A percentile compares a stretch with the other conserved stretches of the same genome.
Conservation (phyloP, 768 basidiomycete species). For the Rhodosporidiobolus sp. region DNA sequence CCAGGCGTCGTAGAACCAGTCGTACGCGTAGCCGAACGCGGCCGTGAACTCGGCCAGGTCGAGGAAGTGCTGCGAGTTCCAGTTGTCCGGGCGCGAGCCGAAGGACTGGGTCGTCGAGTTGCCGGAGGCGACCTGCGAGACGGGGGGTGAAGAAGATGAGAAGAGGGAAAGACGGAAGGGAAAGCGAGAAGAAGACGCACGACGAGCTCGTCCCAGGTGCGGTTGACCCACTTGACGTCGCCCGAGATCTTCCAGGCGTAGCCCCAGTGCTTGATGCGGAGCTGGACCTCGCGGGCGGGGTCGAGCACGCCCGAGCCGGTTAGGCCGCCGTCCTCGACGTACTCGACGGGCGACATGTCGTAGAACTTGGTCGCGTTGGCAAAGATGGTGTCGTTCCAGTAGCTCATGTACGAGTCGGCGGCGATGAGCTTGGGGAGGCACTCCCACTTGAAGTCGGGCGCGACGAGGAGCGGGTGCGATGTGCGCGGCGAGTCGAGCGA, state of each 20-base stretch:
- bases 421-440: constrained; percentile 73
- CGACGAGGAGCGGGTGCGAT: constrained; percentile 86
- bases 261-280: constrained; percentile 76
- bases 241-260: constrained; percentile 90
- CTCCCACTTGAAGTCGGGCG: constrained; percentile 86
- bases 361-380: constrained; percentile 77
- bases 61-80: constrained; percentile 90
- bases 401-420: constrained; percentile 75
- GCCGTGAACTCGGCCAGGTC: constrained; percentile 82
- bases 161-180: not conserved
- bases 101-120: constrained; percentile 61
- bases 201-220: constrained; percentile 75
- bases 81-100: constrained; percentile 63
- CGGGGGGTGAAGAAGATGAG: constrained; percentile 8
- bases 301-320: constrained; percentile 80
- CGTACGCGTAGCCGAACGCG: constrained; percentile 89
- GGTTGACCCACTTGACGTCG: constrained; percentile 85
- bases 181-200: constrained; percentile 53
- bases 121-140: constrained; percentile 66
- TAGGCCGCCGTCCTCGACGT: constrained; percentile 68
- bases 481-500: constrained; percentile 65
- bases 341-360: constrained; percentile 57
- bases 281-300: constrained; percentile 80
- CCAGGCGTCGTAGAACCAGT: constrained; percentile 91
- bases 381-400: constrained; percentile 90